Evolutionary conservation across 305 asterid species (phyloP).

Genomic region (Solanum aculeatissimum): DNA sequence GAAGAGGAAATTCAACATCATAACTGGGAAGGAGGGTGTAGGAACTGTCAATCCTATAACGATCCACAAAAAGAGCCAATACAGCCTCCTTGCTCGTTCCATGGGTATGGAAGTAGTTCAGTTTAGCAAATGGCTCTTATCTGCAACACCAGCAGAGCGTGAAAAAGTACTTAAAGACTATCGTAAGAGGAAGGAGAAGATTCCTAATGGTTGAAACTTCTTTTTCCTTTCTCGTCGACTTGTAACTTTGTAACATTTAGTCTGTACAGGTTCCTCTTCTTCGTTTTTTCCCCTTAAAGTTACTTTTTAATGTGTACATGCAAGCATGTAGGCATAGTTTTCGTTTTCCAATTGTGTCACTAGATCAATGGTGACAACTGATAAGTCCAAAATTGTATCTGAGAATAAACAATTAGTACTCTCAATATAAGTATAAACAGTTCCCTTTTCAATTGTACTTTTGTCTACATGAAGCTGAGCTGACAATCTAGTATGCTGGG

Average conservation of each 20-base stretch:
- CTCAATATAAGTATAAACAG: not conserved
- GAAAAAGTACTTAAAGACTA: slow-evolving; percentile 21
- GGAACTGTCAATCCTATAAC: slow-evolving; percentile 18
- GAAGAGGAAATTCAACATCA: slow-evolving; percentile 16
- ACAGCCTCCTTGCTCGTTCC: slow-evolving; percentile 45
- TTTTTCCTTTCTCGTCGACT: not conserved
- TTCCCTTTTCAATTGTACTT: slow-evolving; percentile 14
- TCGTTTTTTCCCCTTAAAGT: not conserved
- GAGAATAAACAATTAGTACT: not conserved
- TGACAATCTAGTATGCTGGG: slow-evolving; percentile 18
- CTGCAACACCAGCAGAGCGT: slow-evolving; percentile 32
- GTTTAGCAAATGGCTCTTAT: slow-evolving; percentile 49
- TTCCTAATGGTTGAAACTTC: not conserved
- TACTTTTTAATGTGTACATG: not conserved
- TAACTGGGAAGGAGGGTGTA: slow-evolving; percentile 10
- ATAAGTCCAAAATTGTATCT: not conserved
- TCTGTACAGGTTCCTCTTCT: not conserved
- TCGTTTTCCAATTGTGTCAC: not conserved
- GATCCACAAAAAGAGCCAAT: slow-evolving; percentile 38
- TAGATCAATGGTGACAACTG: not conserved
- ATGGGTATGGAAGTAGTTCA: slow-evolving; percentile 64
- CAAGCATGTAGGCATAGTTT: not conserved
- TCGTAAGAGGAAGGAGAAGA: slow-evolving; percentile 19
- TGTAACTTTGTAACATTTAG: not conserved
- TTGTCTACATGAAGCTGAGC: slow-evolving; percentile 50